phyloP scores from a whole-genome alignment of 306 rosid species.

The Quercus parvula region DNA sequence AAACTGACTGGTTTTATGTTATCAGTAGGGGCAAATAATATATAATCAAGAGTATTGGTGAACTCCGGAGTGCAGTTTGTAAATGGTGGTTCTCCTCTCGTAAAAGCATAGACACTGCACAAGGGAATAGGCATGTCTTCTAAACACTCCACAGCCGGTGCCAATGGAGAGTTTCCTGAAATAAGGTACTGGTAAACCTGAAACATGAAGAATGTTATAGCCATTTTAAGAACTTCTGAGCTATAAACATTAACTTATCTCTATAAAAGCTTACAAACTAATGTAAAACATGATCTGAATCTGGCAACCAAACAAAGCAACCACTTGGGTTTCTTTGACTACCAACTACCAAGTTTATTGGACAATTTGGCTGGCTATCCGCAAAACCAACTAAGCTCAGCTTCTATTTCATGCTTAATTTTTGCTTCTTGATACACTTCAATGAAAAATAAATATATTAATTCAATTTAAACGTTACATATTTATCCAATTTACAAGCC shows the following conservation, averaged over 20 bases:
- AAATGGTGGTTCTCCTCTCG: slow-evolving; percentile 81
- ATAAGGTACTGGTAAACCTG: slow-evolving; percentile 68
- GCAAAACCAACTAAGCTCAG: neutral
- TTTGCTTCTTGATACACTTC: no score
- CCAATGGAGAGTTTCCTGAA: slow-evolving; percentile 53
- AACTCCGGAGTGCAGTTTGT: slow-evolving; percentile 49
- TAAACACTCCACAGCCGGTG: slow-evolving; percentile 19
- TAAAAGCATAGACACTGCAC: slow-evolving; percentile 56
- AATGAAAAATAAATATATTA: no score
- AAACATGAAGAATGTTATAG: slow-evolving; percentile 18
- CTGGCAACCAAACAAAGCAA: neutral
- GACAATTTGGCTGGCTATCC: neutral
- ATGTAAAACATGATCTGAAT: neutral
- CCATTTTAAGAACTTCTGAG: neutral
- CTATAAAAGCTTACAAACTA: neutral
- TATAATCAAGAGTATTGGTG: no score
- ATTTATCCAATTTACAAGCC: no score
- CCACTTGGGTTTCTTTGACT: neutral
- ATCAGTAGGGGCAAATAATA: no score
- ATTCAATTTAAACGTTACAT: no score
- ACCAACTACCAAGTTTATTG: neutral
- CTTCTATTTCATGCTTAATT: neutral
- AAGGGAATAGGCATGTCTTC: slow-evolving; percentile 67
- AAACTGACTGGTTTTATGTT: no score
- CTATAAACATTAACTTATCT: neutral